A percentile compares a stretch with the other conserved stretches of the same genome.
phyloP scores from a whole-genome alignment of 1,139 yeast genomes.

The Candida sanyaensis region DNA sequence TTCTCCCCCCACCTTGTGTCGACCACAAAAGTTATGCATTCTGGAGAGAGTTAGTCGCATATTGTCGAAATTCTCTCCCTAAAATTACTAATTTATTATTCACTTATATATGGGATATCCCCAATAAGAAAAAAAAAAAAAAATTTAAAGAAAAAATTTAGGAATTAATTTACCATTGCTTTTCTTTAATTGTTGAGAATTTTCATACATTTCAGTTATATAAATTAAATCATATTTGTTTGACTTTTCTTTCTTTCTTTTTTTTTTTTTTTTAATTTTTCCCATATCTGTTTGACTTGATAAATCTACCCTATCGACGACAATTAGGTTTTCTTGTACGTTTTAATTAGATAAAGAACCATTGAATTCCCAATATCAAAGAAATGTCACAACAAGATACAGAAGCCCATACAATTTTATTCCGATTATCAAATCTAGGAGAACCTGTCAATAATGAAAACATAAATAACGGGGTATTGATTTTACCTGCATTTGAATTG shows the following conservation, averaged over 20 bases:
- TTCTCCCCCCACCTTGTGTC: too few species aligned
- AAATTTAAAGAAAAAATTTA: too few species aligned
- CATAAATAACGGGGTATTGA: constrained; percentile 58
- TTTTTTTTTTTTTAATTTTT: background rate
- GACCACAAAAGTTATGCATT: background rate
- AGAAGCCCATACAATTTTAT: constrained; percentile 30
- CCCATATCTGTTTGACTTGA: background rate
- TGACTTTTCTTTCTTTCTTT: too few species aligned
- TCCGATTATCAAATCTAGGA: constrained; percentile 56
- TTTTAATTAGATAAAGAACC: too few species aligned
- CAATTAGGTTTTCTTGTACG: too few species aligned
- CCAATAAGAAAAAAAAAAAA: too few species aligned
- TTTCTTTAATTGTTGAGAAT: too few species aligned
- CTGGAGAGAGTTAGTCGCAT: background rate
- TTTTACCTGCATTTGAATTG: constrained; percentile 60
- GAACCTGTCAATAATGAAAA: constrained; percentile 53
- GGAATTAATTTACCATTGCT: background rate
- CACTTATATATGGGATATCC: background rate
- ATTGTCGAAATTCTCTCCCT: background rate
- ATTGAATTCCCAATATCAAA: background rate
- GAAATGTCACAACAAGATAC: background rate
- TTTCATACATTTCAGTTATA: too few species aligned
- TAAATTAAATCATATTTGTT: too few species aligned
- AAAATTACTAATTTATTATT: background rate
- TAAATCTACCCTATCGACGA: too few species aligned